These are phyloP conservation scores for Polysphondylium violaceum DNA, from an alignment of 78 protist genomes.

Conservation along the genomic window DNA sequence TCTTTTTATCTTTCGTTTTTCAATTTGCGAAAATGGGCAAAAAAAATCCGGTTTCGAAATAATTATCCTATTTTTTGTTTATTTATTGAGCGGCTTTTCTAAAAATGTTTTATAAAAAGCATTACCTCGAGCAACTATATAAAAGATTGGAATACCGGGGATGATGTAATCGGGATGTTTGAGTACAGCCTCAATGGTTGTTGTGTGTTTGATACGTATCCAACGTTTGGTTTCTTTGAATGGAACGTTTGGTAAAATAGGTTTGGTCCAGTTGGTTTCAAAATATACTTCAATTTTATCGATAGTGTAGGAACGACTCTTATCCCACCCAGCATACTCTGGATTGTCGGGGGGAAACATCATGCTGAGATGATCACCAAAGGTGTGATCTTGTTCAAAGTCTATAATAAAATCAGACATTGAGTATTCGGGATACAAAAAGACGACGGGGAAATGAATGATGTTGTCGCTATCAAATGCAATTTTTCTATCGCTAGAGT, in stretches of 20 bases:
- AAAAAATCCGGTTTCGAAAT: background rate
- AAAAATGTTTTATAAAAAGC: slow-evolving; percentile 33
- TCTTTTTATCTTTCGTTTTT: too few species aligned
- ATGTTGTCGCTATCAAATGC: slow-evolving; percentile 4
- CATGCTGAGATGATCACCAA: slow-evolving; percentile 66
- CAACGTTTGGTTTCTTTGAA: slow-evolving; percentile 37
- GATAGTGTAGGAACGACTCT: slow-evolving; percentile 8
- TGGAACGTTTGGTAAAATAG: slow-evolving; percentile 16
- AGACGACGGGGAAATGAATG: slow-evolving; percentile 48
- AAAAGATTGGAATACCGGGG: slow-evolving; percentile 79
- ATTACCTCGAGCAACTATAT: slow-evolving; percentile 33
- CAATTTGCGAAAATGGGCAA: too few species aligned
- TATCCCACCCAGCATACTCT: slow-evolving; percentile 81
- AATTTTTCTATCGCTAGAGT: slow-evolving; percentile 38
- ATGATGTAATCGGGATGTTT: slow-evolving; percentile 80
- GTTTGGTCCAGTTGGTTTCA: slow-evolving; percentile 74
- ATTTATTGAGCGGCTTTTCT: too few species aligned
- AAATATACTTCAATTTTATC: slow-evolving; percentile 75
- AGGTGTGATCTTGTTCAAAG: slow-evolving; percentile 67
- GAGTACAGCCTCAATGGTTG: slow-evolving; percentile 45
- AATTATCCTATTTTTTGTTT: background rate
- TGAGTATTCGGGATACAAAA: slow-evolving; percentile 59
- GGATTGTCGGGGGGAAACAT: slow-evolving; percentile 74
- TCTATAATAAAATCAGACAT: slow-evolving; percentile 66
- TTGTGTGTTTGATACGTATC: slow-evolving; percentile 79